Conservation (phyloP, 345 rosid species). For the Ailanthus altissimus region DNA sequence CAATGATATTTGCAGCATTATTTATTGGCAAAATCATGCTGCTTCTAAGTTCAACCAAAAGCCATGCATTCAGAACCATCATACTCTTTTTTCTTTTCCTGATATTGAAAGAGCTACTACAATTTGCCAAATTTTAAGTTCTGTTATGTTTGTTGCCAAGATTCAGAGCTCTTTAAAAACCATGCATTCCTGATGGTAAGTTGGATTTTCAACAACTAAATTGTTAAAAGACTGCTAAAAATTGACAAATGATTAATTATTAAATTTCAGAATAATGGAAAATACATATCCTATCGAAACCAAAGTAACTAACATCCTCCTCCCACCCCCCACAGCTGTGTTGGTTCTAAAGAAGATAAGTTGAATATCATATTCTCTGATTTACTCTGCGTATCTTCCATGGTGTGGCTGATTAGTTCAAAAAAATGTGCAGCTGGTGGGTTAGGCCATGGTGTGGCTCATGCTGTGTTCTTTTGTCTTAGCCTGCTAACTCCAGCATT, state of each 20-base stretch:
- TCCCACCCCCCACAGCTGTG: no score
- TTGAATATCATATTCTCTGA: background rate
- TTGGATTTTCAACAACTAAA: background rate
- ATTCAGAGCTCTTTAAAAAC: background rate
- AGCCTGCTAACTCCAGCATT: slow-evolving; percentile 92
- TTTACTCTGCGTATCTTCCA: slow-evolving; percentile 18
- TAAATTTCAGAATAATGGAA: background rate
- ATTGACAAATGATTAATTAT: background rate
- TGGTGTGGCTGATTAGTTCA: slow-evolving; percentile 28
- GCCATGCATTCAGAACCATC: background rate
- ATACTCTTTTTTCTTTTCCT: background rate
- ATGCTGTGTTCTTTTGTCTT: slow-evolving; percentile 94
- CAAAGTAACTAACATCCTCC: background rate
- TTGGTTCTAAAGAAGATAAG: no score
- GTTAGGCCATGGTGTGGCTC: slow-evolving; percentile 97
- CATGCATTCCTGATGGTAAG: background rate
- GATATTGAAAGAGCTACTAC: background rate
- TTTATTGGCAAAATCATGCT: background rate
- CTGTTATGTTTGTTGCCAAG: background rate
- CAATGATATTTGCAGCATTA: background rate
- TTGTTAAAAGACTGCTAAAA: background rate
- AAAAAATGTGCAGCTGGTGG: slow-evolving; percentile 91
- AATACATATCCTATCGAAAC: background rate
- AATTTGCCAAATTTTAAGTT: background rate
- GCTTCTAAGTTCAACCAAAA: slow-evolving; percentile 3